Base-by-base conservation (phyloP, 164 flowering plant genomes). In the Stephania yunnanensis region DNA sequence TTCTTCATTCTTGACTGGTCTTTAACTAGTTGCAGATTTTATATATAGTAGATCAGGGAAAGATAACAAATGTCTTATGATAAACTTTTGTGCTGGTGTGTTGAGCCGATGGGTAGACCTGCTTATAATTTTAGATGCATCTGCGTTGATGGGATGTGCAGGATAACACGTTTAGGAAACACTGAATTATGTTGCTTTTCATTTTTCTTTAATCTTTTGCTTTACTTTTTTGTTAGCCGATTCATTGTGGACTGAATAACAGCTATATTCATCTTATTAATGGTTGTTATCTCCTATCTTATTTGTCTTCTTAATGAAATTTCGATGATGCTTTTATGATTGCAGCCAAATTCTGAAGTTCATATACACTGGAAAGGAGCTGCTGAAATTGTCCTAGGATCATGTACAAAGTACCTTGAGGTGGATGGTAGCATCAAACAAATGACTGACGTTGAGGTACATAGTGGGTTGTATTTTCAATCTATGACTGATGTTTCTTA, bases 311-410 rank as follows among this genome's bases (percentile, higher is more conserved):
- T 61, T 48, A 13, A 74, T 67, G 10, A 55, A 5, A 67, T 36
- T 17, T 6, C 20, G n/a, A 2, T 8, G 30, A 58, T 50, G n/a
- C 53, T 19, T 52, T 58, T 42, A 61, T 72, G n/a, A 69, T 75
- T 82, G 71, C 89, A 92, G 97, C 77, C 89, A 44, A 86, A 90
- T 74, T 85, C 89, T 69, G 76, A 85, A 80, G 90, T 91, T 75
- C 97, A 84, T 82, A 76, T 95, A 70, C 97, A 95, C 73, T 93
- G 98, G 98, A 93, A 95, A 83, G 98, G 98, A 2, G 99, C 98
- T 80, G 97, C 99, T 48, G 99, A 95, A 77, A 86, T 95, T 73
- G 94, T 95, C 45, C 80, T 95, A 73, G 87, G 84, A 11, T 86
- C 86, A 7, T 95, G 97, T 77, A 82, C 91, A 15, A n/a, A 55